Evolutionary conservation across 2,329 filamentous ascomycete genomes (phyloP).

Genomic region (Didymella pinodella): DNA sequence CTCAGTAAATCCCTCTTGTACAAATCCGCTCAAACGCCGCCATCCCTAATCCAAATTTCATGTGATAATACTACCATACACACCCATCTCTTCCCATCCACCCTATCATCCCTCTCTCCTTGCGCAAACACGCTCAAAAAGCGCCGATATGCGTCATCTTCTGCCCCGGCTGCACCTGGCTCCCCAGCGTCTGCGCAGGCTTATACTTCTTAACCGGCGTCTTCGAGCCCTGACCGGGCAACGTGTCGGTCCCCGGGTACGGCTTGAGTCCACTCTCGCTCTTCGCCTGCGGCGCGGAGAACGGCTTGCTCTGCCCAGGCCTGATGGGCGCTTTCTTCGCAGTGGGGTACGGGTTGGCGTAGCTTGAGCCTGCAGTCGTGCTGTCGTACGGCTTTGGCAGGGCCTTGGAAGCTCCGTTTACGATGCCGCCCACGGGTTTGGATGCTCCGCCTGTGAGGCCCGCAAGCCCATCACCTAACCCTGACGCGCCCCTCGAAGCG

Average conservation of each 20-base stretch:
- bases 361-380: slow-evolving; percentile 20
- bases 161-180: slow-evolving; percentile 39
- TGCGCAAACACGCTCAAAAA: slow-evolving; percentile 6
- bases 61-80: slow-evolving; percentile 1
- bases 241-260: slow-evolving; percentile 45
- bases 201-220: slow-evolving; percentile 41
- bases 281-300: slow-evolving; percentile 28
- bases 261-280: slow-evolving; percentile 20
- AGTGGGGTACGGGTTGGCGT: slow-evolving; percentile 13
- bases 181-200: slow-evolving; percentile 35
- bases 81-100: background rate
- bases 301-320: slow-evolving; percentile 39
- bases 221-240: slow-evolving; percentile 37
- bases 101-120: background rate
- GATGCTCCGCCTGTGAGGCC: slow-evolving; percentile 11
- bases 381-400: slow-evolving; percentile 28
- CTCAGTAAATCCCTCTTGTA: background rate
- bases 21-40: slow-evolving; percentile 11
- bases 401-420: slow-evolving; percentile 23
- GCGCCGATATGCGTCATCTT: slow-evolving; percentile 41
- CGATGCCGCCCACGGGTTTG: background rate
- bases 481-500: slow-evolving; percentile 13
- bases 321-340: slow-evolving; percentile 42
- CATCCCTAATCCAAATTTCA: background rate
- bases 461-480: background rate